Percentiles rank a stretch among this genome's conserved stretches.
Evolutionary conservation across 2,329 filamentous ascomycete genomes (phyloP).

Genomic region (Penicillium sp.): DNA sequence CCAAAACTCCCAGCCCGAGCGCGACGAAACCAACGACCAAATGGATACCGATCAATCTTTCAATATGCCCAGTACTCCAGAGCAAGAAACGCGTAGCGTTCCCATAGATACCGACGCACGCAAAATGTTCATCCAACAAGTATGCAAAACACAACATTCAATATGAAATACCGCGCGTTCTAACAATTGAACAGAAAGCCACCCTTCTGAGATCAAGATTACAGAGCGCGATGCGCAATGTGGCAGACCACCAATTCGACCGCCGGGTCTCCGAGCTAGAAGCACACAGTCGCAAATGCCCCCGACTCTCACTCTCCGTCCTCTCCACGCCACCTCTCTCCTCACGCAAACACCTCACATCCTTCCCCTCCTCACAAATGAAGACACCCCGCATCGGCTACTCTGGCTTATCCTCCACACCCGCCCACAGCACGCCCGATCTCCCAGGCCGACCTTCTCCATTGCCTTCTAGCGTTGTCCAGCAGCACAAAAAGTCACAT

Average conservation of each 20-base stretch:
- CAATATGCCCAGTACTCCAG: slow-evolving; percentile 11
- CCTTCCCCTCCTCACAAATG: slow-evolving; percentile 12
- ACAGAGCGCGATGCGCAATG: slow-evolving; percentile 43
- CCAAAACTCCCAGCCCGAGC: slow-evolving; percentile 20
- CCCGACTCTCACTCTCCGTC: slow-evolving; percentile 28
- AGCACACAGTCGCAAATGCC: slow-evolving; percentile 39
- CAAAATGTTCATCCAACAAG: slow-evolving; percentile 43
- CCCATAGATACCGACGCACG: slow-evolving; percentile 39
- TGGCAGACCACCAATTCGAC: slow-evolving; percentile 40
- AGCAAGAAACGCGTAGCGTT: slow-evolving; percentile 20
- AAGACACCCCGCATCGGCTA: slow-evolving; percentile 23
- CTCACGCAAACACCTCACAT: slow-evolving; percentile 21
- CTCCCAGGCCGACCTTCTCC: slow-evolving; percentile 20
- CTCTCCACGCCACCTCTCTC: slow-evolving; percentile 19
- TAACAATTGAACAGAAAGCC: slow-evolving; percentile 39
- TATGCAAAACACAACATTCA: slow-evolving; percentile 24
- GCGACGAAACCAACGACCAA: slow-evolving; percentile 15
- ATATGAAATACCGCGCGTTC: neutral
- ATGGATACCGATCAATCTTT: slow-evolving; percentile 11
- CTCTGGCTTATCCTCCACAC: slow-evolving; percentile 18
- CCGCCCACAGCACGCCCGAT: slow-evolving; percentile 23
- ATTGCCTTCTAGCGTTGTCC: slow-evolving; percentile 10
- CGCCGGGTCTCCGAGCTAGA: slow-evolving; percentile 43
- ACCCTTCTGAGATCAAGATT: slow-evolving; percentile 39
- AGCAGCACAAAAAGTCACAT: slow-evolving; percentile 13